A percentile compares a stretch with the other conserved stretches of the same genome.
phyloP scores from a whole-genome alignment of 2,329 filamentous ascomycete species.

The Septoria linicola region DNA sequence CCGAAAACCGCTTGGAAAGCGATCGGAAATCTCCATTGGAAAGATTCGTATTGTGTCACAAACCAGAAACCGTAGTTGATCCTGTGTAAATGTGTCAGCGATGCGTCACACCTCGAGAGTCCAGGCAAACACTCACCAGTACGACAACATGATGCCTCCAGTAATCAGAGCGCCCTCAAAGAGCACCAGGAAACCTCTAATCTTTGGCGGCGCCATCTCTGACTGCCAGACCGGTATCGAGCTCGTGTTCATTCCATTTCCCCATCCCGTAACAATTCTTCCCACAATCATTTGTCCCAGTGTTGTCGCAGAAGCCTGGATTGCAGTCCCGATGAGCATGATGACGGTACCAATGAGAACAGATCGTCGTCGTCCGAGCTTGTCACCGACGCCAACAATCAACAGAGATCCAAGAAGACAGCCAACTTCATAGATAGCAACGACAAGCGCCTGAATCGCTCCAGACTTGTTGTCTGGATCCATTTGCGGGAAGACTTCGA shows the following conservation, averaged over 20 bases:
- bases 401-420: constrained; percentile 41
- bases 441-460: constrained; percentile 39
- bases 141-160: constrained; percentile 48
- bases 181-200: constrained; percentile 86
- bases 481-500: constrained; percentile 43
- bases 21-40: constrained; percentile 56
- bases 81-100: constrained; percentile 52
- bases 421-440: constrained; percentile 34
- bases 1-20: constrained; percentile 58
- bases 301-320: constrained; percentile 55
- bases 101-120: constrained; percentile 61
- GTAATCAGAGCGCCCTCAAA: constrained; percentile 83
- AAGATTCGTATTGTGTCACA: constrained; percentile 41
- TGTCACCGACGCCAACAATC: constrained; percentile 54
- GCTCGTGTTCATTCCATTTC: constrained; percentile 38
- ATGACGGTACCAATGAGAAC: constrained; percentile 60
- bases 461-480: constrained; percentile 30
- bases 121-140: constrained; percentile 58
- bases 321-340: constrained; percentile 59
- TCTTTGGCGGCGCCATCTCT: constrained; percentile 77
- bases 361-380: constrained; percentile 56
- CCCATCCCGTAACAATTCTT: constrained; percentile 52
- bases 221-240: constrained; percentile 51
- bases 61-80: constrained; percentile 47
- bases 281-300: constrained; percentile 50